Evolutionary conservation across 2,329 filamentous ascomycete genomes (phyloP).

Genomic region (Xylaria sp.): DNA sequence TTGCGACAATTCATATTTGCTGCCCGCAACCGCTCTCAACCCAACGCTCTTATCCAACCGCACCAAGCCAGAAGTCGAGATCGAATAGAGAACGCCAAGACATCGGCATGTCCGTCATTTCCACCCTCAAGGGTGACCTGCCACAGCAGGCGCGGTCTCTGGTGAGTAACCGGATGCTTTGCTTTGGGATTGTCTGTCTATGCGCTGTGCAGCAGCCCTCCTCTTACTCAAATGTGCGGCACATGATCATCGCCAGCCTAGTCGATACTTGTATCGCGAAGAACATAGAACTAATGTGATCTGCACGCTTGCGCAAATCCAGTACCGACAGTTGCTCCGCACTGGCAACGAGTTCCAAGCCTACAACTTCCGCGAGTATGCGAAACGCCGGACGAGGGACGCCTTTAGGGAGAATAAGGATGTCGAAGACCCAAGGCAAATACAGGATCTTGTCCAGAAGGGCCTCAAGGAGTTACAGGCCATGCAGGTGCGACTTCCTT

Average conservation of each 20-base stretch:
- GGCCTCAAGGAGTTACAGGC: constrained; percentile 85
- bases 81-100: not conserved
- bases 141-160: constrained; percentile 63
- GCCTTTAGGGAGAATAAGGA: constrained; percentile 81
- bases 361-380: constrained; percentile 99
- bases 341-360: constrained; percentile 85
- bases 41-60: not conserved
- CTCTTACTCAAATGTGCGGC: not conserved
- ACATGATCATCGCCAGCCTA: too few species aligned
- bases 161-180: constrained; percentile 48
- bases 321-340: constrained; percentile 93
- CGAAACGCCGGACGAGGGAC: constrained; percentile 86
- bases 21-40: not conserved
- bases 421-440: constrained; percentile 73
- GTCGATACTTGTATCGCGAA: not conserved
- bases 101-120: constrained; percentile 41
- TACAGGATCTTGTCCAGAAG: constrained; percentile 89
- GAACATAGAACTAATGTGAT: constrained; percentile 9
- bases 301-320: constrained; percentile 13
- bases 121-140: constrained; percentile 57
- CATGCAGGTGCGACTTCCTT: constrained; percentile 72
- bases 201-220: constrained; percentile 2
- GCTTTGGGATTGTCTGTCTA: not conserved
- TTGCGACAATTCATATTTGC: not conserved
- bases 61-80: not conserved